Evolutionary conservation across 345 rosid genomes (phyloP).

Genomic region (Angophora floribunda): DNA sequence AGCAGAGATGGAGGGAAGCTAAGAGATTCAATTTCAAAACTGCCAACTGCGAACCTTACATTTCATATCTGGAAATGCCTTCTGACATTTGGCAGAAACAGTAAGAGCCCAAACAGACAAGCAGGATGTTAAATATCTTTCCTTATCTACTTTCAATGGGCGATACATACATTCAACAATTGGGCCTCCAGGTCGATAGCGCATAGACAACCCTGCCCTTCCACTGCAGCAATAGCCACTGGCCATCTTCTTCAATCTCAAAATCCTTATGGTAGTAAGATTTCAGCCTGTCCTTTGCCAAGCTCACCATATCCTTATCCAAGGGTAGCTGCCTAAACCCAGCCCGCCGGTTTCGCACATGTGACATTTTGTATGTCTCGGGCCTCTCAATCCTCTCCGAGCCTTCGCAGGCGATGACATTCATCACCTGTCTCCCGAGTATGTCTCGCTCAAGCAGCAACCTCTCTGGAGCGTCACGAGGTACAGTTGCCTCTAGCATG

Average conservation of each 20-base stretch:
- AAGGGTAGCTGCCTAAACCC: conserved; percentile 30
- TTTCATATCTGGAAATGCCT: background rate
- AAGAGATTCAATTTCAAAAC: background rate
- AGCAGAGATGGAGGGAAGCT: background rate
- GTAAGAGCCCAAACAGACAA: background rate
- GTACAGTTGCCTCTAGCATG: conserved; percentile 32
- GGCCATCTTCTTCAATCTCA: conserved; percentile 25
- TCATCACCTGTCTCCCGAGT: conserved; percentile 31
- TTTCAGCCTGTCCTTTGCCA: conserved; percentile 20
- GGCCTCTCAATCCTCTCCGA: conserved; percentile 49
- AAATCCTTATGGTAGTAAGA: conserved; percentile 23
- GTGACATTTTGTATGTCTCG: conserved; percentile 31
- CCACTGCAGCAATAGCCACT: conserved; percentile 37
- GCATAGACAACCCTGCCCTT: conserved; percentile 30
- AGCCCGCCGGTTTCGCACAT: conserved; percentile 12
- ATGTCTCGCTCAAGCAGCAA: conserved; percentile 31
- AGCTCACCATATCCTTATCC: conserved; percentile 7
- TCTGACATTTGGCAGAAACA: background rate
- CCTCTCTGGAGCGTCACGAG: conserved; percentile 35
- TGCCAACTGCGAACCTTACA: background rate
- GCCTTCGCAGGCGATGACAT: conserved; percentile 58
- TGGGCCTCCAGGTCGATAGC: conserved; percentile 19
- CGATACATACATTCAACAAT: background rate
- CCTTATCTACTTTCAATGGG: background rate
- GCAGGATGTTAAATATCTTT: background rate